Percentiles rank a stretch among this genome's conserved stretches.
phyloP scores from a whole-genome alignment of 257 asterid genomes.

The Hygrophila difformis region DNA sequence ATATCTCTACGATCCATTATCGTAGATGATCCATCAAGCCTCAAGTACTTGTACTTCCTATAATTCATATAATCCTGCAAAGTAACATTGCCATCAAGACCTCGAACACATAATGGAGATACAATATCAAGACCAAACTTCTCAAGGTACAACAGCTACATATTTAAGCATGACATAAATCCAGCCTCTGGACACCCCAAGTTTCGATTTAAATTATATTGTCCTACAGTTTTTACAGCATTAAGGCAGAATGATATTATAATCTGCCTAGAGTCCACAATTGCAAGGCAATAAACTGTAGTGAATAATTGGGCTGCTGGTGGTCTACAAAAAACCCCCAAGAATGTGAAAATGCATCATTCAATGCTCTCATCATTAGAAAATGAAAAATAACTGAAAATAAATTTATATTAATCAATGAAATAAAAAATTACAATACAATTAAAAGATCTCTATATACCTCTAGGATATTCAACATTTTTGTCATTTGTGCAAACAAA shows the following conservation, averaged over 20 bases:
- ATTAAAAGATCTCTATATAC: constrained; percentile 35
- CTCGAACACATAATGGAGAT: neutral
- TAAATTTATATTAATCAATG: too few species aligned
- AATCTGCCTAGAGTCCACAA: neutral
- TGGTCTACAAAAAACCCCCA: too few species aligned
- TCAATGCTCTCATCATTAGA: constrained; percentile 3
- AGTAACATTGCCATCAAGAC: constrained; percentile 8
- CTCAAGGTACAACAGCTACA: too few species aligned
- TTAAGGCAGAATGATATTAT: too few species aligned
- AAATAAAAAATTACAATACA: too few species aligned
- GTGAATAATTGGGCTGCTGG: neutral
- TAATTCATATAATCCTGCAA: constrained; percentile 95
- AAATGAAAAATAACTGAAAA: neutral
- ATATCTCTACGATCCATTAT: constrained; percentile 94
- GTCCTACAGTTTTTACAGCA: too few species aligned
- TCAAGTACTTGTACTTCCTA: constrained; percentile 72
- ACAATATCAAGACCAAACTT: neutral
- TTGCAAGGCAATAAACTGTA: neutral
- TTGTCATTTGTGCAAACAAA: constrained; percentile 97
- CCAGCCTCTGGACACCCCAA: too few species aligned
- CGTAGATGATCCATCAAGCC: constrained; percentile 97
- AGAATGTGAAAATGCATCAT: too few species aligned
- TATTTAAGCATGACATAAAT: too few species aligned
- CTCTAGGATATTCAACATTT: constrained; percentile 93
- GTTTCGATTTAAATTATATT: too few species aligned